A percentile compares a stretch with the other conserved stretches of the same genome.
Evolutionary conservation across 371 early-diverging fungal genomes (phyloP).

Genomic region (Basidiobolus meristosporus): DNA sequence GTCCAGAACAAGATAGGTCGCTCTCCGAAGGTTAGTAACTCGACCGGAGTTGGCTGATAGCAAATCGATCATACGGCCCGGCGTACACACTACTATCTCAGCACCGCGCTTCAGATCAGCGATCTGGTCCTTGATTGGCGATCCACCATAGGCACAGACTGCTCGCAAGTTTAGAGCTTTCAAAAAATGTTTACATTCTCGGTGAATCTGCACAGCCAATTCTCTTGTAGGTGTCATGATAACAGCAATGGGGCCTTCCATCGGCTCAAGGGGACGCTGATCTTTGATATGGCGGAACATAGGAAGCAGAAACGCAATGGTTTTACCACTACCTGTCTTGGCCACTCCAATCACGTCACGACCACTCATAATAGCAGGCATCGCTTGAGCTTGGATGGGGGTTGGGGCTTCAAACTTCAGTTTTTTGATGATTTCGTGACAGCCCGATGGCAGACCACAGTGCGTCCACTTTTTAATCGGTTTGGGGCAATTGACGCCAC

Average conservation of each 20-base stretch:
- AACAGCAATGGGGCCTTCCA: constrained; percentile 87
- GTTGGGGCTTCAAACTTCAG: constrained; percentile 77
- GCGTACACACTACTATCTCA: constrained; percentile 98
- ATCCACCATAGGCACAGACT: constrained; percentile 96
- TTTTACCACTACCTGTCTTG: constrained; percentile 98
- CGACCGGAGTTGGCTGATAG: constrained; percentile 89
- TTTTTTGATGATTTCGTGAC: constrained; percentile 50
- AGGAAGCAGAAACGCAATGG: constrained; percentile 89
- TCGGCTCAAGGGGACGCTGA: constrained; percentile 61
- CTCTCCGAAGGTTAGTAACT: constrained; percentile 82
- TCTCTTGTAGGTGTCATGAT: constrained; percentile 99
- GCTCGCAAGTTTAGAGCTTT: constrained; percentile 55
- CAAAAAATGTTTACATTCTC: constrained; percentile 76
- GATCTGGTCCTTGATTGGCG: constrained; percentile 94
- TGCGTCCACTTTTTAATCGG: constrained; percentile 92
- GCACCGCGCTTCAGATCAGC: constrained; percentile 94
- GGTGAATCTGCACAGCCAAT: constrained; percentile 93
- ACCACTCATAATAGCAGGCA: constrained; percentile 94
- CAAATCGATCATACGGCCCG: constrained; percentile 98
- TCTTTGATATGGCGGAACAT: constrained; percentile 92
- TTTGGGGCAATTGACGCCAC: constrained; percentile 74
- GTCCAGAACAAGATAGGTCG: constrained; percentile 96
- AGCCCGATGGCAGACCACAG: constrained; percentile 64
- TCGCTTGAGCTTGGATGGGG: constrained; percentile 92
- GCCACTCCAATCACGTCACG: constrained; percentile 97